These are phyloP conservation scores for Saccharomycopsis fibuligera DNA, from an alignment of 805 yeast species.

Conservation along the genomic window DNA sequence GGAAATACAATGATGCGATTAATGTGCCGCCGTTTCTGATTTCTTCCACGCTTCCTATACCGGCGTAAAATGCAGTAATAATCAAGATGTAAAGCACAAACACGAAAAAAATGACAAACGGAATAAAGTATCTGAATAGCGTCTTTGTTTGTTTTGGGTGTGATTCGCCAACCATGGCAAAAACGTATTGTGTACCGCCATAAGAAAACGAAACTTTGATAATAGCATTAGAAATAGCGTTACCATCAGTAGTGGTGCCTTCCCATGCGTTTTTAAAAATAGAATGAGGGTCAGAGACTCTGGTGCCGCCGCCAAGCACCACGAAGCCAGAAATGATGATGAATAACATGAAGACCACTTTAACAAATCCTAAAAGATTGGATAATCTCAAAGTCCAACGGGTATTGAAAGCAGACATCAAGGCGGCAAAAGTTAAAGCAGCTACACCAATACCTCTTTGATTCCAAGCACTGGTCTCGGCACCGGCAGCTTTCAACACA, in stretches of 20 bases:
- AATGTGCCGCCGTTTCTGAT: too few relatives aligned
- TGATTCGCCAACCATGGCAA: slow-evolving; percentile 33
- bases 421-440: slow-evolving; percentile 26
- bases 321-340: slow-evolving; percentile 33
- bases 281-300: slow-evolving; percentile 29
- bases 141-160: too few relatives aligned
- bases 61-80: too few relatives aligned
- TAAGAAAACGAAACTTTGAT: slow-evolving; percentile 39
- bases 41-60: too few relatives aligned
- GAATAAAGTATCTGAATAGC: slow-evolving; percentile 27
- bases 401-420: slow-evolving; percentile 26
- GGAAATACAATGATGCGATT: too few relatives aligned
- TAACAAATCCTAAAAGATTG: slow-evolving; percentile 32
- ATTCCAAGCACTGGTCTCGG: slow-evolving; percentile 29
- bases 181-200: slow-evolving; percentile 36
- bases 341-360: slow-evolving; percentile 31
- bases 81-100: too few relatives aligned
- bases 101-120: slow-evolving; percentile 30
- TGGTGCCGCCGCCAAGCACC: slow-evolving; percentile 33
- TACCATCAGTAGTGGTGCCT: slow-evolving; percentile 37
- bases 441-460: slow-evolving; percentile 34
- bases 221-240: slow-evolving; percentile 37
- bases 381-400: slow-evolving; percentile 29
- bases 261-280: slow-evolving; percentile 35
- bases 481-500: slow-evolving; percentile 31